Base-by-base conservation (phyloP, 345 rosid genomes). In the Clausena lansium region DNA sequence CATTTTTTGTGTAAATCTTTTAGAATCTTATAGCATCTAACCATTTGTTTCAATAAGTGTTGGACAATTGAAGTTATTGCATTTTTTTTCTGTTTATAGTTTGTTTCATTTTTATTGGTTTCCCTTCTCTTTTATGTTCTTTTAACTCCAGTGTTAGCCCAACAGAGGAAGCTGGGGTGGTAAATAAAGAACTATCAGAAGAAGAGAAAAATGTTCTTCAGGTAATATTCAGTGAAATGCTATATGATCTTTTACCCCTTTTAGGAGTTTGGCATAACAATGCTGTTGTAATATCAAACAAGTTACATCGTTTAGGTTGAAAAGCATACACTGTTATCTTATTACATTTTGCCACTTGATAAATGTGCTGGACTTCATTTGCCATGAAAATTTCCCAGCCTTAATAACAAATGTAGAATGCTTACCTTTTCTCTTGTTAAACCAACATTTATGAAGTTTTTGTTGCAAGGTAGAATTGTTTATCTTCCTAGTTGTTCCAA, bases 181-280 rank as follows among this genome's bases (percentile, higher is more conserved):
- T 87, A 30, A 86, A 85, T 60, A 89, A 86, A 63, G 81, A 86
- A 83, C 84, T 95, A 36, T 84, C 99, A n/a, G 89, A 86, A 24
- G 92, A 92, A 80, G 94, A 92, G 85, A 91, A 85, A 86, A 77
- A 81, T 80, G 80, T 86, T 67, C 93, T 93, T 84, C 88, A 90
- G 97, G 98, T 93, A 83, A 24, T 45, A 32, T 57, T 74, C 63
- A 55, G 35, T 62, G 59, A 63, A 63, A 67, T 39, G 36, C 1
- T 22, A 11, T 28, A 6, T 61, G 10, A 19, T 2, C 28, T 47
- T 59, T 58, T 17, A 7, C 45, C 30, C 22, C 36, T 38, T 35
- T 25, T 10, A 1, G 17, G 24, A 73, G 47, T 59, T 73, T 38
- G 17, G 9, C 70, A 30, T 30, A 9, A 45, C 4, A 32, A 22